phyloP scores from a whole-genome alignment of 2,329 filamentous ascomycete species.

The Amesomyces nigricolor region DNA sequence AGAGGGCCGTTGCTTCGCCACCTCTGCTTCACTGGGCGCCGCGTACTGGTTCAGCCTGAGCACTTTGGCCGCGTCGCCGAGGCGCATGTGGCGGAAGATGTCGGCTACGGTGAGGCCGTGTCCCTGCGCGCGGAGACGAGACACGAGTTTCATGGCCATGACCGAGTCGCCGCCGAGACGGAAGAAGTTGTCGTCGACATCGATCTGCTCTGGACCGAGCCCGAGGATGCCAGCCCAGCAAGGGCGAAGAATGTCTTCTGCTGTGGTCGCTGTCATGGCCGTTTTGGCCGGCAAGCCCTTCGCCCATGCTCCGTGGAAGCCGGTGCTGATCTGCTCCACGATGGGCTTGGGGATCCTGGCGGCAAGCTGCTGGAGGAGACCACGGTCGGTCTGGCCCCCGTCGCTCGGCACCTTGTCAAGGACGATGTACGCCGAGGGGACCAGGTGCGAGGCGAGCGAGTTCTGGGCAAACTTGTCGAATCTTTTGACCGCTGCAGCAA shows the following conservation, averaged over 20 bases:
- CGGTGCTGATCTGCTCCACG: slow-evolving; percentile 24
- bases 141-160: slow-evolving; percentile 37
- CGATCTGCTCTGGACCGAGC: slow-evolving; percentile 28
- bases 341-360: slow-evolving; percentile 24
- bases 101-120: slow-evolving; percentile 42
- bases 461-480: slow-evolving; percentile 38
- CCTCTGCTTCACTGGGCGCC: not conserved
- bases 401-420: slow-evolving; percentile 34
- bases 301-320: slow-evolving; percentile 32
- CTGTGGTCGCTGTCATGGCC: slow-evolving; percentile 25
- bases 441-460: slow-evolving; percentile 43
- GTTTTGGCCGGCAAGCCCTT: slow-evolving; percentile 19
- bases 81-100: slow-evolving; percentile 37
- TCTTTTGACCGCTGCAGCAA: slow-evolving; percentile 35
- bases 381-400: slow-evolving; percentile 30
- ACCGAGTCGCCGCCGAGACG: slow-evolving; percentile 33
- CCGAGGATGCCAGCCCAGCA: slow-evolving; percentile 36
- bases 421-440: slow-evolving; percentile 40
- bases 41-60: slow-evolving; percentile 24
- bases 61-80: slow-evolving; percentile 21
- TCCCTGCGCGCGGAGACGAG: slow-evolving; percentile 38
- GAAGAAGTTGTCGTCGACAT: slow-evolving; percentile 37
- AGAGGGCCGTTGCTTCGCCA: too few relatives aligned
- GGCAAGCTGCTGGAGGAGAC: slow-evolving; percentile 30
- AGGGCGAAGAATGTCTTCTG: slow-evolving; percentile 23